Base-by-base conservation (phyloP, 805 yeast genomes). In the Candida pseudofarinosa region DNA sequence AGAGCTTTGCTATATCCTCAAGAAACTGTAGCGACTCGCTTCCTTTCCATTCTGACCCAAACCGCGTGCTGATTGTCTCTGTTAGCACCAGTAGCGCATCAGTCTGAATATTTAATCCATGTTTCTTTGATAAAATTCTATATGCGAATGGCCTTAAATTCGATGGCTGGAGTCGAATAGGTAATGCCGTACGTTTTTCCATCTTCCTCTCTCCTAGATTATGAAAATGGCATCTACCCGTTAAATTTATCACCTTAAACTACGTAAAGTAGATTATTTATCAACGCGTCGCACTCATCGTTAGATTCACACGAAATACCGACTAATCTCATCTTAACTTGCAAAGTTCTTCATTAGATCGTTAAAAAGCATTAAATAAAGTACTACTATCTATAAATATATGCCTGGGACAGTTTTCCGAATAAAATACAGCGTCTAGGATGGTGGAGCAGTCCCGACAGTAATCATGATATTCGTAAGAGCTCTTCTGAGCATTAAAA, bases 61-160 rank as follows among this genome's bases (percentile, higher is more conserved):
- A 90, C 35, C 75, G 74, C 34, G 71, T 72, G 2, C 97, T 93
- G 19, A 93, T 71, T 41, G 79, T 76, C n/a, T 80, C 81, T 1
- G 97, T 86, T 26, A 93, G 65, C 1, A 76, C 75, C 35, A 73
- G 76, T 13, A 93, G 68, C 0, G 97, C 98, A 49, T 85, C 83
- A 0, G 97, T 82, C 55, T 91, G 88, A 49, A 93, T 77, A 60
- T 89, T 89, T 20, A 93, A 74, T 0, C 97, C 97, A 59, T 88
- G 91, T 58, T 91, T 93, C 63, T 89, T 91, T 3, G 98, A 87
- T 6, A 93, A 63, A 1, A 91, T 78, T 33, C 99, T 71, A 60
- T 90, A 93, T 0, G 97, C 97, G 38, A 91, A 67, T 1, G 99
- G 99, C 36, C 99, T 76, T 35, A 93, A 68, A 55, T 86, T 86